Evolutionary conservation across 805 yeast genomes (phyloP), one percentile per base, ranked within the genome.

Genomic region (Candida manassasensis): DNA sequence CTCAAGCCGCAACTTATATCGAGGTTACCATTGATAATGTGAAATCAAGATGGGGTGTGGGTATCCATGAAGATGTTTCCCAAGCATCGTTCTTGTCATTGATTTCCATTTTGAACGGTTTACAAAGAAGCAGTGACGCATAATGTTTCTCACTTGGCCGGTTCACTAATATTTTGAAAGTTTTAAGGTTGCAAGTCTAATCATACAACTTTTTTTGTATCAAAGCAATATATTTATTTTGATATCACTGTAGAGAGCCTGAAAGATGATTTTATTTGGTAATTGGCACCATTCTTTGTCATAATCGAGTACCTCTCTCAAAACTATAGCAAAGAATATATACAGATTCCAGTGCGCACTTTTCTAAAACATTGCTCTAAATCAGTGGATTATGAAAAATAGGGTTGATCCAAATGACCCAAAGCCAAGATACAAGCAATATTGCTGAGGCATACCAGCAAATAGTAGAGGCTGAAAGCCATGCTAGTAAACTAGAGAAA

Each of bases 11-110:
- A 10, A 75, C 90, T n/a, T 84, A 80, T 49, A 73, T 77, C 45
- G 67, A 69, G 52, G 59, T 40, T 16, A 17, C 37, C 15, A 39
- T 63, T 15, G 59, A 58, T 29, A 65, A 63, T 36, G 59, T 63
- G 31, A 68, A 43, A 51, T 63, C 51, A 33, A 51, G 37, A 49
- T 89, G 96, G 96, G 97, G 97, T 63, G 89, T 89, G 40, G 97
- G 96, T 53, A 78, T 87, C 42, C 81, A 86, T 55, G 90, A 81
- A 61, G 95, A 89, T 62, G 93, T 85, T 36, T 81, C 95, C 17
- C 82, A 81, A 52, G 93, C 96, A 32, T 80, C 95, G 4, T 75
- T 85, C 50, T 71, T 74, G 48, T 76, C 90, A 11, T 69, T 83
- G 42, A 53, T 81, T 28, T 77, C 89, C 13, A 71, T 82, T 38